Percentiles rank a stretch among this genome's conserved stretches.
phyloP scores from a whole-genome alignment of 345 rosid species.

The Eucalyptus tenuipes region DNA sequence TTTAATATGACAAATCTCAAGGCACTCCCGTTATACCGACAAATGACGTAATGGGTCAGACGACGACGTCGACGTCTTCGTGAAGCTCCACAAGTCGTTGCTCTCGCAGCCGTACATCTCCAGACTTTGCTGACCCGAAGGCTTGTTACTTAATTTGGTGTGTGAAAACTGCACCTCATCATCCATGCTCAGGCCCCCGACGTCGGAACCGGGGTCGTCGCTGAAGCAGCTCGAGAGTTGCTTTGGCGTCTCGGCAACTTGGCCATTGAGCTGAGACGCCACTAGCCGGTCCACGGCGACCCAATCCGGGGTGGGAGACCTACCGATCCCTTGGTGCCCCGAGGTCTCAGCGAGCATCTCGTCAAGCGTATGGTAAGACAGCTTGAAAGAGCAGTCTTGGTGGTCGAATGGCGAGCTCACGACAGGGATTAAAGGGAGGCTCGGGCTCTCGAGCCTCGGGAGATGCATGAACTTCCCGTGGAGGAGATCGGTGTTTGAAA shows the following conservation, averaged over 20 bases:
- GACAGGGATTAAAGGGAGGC: background rate
- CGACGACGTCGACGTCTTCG: constrained; percentile 49
- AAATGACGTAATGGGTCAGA: constrained; percentile 62
- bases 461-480: constrained; percentile 24
- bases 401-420: background rate
- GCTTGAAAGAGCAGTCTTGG: background rate
- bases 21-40: constrained; percentile 31
- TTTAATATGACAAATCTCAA: background rate
- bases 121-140: background rate
- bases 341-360: constrained; percentile 6
- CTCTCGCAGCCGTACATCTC: constrained; percentile 11
- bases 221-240: constrained; percentile 22
- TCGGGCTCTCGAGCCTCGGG: constrained; percentile 28
- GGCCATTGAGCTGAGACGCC: constrained; percentile 10
- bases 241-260: constrained; percentile 19
- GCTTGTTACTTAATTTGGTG: constrained; percentile 3
- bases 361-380: constrained; percentile 4
- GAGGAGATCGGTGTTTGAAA: background rate
- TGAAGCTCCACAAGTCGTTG: constrained; percentile 59
- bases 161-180: constrained; percentile 25
- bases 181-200: constrained; percentile 21
- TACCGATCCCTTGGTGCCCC: background rate
- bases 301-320: constrained; percentile 1
- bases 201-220: constrained; percentile 12
- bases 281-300: constrained; percentile 4